phyloP scores from a whole-genome alignment of 345 rosid species.

The Boechera divaricarpa region DNA sequence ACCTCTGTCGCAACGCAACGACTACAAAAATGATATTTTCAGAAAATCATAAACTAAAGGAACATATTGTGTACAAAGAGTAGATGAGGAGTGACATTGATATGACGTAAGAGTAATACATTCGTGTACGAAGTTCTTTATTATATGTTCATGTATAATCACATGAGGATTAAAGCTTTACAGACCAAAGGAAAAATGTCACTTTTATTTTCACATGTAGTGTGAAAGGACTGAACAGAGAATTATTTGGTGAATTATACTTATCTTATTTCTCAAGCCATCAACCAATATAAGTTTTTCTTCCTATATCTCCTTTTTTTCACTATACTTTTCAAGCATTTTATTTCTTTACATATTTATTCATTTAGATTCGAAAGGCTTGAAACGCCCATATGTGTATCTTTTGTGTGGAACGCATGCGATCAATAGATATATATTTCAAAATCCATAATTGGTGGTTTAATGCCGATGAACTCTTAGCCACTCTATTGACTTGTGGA shows the following conservation, averaged over 20 bases:
- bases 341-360: too few relatives aligned
- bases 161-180: constrained; percentile 17
- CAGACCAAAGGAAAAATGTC: constrained; percentile 11
- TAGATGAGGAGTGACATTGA: constrained; percentile 1
- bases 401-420: too few relatives aligned
- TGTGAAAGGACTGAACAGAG: neutral
- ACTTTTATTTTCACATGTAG: constrained; percentile 31
- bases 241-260: constrained; percentile 18
- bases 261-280: constrained; percentile 26
- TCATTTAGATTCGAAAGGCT: too few relatives aligned
- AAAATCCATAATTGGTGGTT: neutral
- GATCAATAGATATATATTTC: too few relatives aligned
- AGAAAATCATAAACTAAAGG: too few relatives aligned
- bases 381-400: too few relatives aligned
- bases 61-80: neutral
- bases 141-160: neutral
- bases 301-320: neutral
- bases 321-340: too few relatives aligned
- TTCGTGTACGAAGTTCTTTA: neutral
- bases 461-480: neutral
- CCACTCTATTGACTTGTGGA: constrained; percentile 12
- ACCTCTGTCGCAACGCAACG: too few relatives aligned
- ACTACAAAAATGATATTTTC: too few relatives aligned
- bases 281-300: neutral
- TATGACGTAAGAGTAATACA: constrained; percentile 14